Conservation (phyloP, 2,329 filamentous ascomycete genomes). For the Anisogramma anomala region DNA sequence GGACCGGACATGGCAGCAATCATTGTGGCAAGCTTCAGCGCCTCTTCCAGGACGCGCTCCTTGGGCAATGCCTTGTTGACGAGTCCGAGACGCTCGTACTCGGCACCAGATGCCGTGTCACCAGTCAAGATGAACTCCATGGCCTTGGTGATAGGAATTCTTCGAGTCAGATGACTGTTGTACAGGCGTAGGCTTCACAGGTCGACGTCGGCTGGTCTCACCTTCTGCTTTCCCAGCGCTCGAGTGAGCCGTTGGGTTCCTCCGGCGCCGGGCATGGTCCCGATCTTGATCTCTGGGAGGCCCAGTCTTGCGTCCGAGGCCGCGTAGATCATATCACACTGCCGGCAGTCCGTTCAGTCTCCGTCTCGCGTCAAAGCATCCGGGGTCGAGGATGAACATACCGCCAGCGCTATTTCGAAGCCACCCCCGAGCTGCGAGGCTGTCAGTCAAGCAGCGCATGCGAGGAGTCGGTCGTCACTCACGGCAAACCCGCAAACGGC, state of each 20-base stretch:
- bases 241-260: slow-evolving; percentile 24
- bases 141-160: slow-evolving; percentile 21
- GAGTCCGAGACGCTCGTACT: slow-evolving; percentile 29
- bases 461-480: slow-evolving; percentile 18
- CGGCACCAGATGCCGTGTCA: slow-evolving; percentile 24
- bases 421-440: slow-evolving; percentile 34
- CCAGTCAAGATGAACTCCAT: slow-evolving; percentile 36
- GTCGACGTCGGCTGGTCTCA: slow-evolving; percentile 1
- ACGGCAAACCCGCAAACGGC: slow-evolving; percentile 40
- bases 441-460: slow-evolving; percentile 1
- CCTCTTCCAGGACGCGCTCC: slow-evolving; percentile 26
- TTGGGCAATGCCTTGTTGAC: slow-evolving; percentile 26
- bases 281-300: slow-evolving; percentile 23
- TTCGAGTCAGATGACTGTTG: background rate
- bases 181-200: no score
- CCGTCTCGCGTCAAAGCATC: no score
- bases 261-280: slow-evolving; percentile 21
- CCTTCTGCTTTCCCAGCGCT: slow-evolving; percentile 26
- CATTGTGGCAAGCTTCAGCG: slow-evolving; percentile 26
- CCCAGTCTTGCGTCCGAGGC: slow-evolving; percentile 20
- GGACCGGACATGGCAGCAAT: slow-evolving; percentile 30
- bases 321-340: slow-evolving; percentile 28
- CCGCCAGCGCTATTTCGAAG: slow-evolving; percentile 37
- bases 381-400: slow-evolving; percentile 16
- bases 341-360: slow-evolving; percentile 1